phyloP scores from a whole-genome alignment of 768 basidiomycete genomes.

The Chiua virens region DNA sequence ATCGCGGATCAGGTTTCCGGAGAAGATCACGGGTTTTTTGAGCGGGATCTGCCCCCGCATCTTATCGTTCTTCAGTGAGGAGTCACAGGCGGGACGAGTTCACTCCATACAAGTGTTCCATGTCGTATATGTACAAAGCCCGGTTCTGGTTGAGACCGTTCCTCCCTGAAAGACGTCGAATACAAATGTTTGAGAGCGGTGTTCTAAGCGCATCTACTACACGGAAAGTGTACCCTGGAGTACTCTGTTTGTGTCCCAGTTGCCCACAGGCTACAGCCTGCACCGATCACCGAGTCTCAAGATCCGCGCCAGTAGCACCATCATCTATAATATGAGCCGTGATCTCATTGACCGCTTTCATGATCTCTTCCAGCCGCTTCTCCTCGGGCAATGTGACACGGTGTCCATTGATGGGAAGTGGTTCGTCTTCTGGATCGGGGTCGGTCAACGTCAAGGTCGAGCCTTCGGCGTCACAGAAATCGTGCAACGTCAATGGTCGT shows the following conservation, averaged over 20 bases:
- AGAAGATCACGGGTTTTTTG: too few relatives aligned
- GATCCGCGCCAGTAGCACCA: neutral
- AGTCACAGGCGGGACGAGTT: too few relatives aligned
- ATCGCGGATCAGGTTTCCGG: too few relatives aligned
- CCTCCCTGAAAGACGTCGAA: too few relatives aligned
- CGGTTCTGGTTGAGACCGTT: too few relatives aligned
- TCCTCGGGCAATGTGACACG: neutral
- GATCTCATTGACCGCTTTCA: neutral
- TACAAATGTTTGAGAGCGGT: too few relatives aligned
- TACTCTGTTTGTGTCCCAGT: neutral
- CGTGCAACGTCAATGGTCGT: slow-evolving; percentile 66
- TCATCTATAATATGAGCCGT: neutral
- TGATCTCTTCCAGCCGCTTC: neutral
- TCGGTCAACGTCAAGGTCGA: slow-evolving; percentile 25
- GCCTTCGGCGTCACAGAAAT: slow-evolving; percentile 57
- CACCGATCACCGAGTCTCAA: slow-evolving; percentile 6
- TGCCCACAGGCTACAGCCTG: too few relatives aligned
- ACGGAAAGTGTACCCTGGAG: slow-evolving; percentile 8
- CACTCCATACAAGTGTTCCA: too few relatives aligned
- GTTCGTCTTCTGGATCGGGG: slow-evolving; percentile 30
- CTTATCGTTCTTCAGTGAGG: too few relatives aligned
- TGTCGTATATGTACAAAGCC: too few relatives aligned
- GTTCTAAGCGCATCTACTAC: slow-evolving; percentile 14
- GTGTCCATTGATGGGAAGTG: slow-evolving; percentile 9
- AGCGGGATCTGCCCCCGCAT: too few relatives aligned